Conservation (phyloP, 2,329 filamentous ascomycete species). For the Drechslera avenae region DNA sequence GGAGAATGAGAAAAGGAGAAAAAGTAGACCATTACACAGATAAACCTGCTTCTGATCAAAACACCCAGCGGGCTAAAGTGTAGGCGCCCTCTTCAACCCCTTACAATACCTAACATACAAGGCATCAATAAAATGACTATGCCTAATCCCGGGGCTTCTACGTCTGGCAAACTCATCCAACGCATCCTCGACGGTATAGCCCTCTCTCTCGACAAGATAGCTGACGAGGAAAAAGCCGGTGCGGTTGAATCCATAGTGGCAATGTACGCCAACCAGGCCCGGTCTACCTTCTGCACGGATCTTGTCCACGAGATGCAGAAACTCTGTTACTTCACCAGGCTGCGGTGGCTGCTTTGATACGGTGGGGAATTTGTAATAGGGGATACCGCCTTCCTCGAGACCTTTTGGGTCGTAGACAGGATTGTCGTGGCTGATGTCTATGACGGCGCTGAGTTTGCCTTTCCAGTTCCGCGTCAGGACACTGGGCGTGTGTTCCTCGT, state of each 20-base stretch:
- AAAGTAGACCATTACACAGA: slow-evolving; percentile 6
- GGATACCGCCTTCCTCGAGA: slow-evolving; percentile 52
- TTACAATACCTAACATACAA: slow-evolving; percentile 77
- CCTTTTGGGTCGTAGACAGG: slow-evolving; percentile 81
- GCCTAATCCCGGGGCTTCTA: slow-evolving; percentile 82
- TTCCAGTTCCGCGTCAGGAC: slow-evolving; percentile 73
- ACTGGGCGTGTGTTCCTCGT: slow-evolving; percentile 77
- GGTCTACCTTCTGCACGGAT: slow-evolving; percentile 42
- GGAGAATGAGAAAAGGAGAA: background rate
- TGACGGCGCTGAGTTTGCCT: slow-evolving; percentile 70
- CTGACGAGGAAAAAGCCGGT: slow-evolving; percentile 90
- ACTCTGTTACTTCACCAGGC: slow-evolving; percentile 63
- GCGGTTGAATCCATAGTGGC: slow-evolving; percentile 94
- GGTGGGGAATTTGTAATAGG: slow-evolving; percentile 81
- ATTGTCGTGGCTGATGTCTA: slow-evolving; percentile 90
- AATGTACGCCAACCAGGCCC: slow-evolving; percentile 77
- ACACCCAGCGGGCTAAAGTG: slow-evolving; percentile 26
- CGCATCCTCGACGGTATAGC: slow-evolving; percentile 73
- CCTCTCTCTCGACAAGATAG: slow-evolving; percentile 84
- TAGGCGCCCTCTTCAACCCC: slow-evolving; percentile 50
- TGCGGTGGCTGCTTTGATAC: slow-evolving; percentile 88
- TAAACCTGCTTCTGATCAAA: background rate
- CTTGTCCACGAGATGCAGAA: slow-evolving; percentile 63
- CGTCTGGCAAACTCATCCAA: slow-evolving; percentile 76
- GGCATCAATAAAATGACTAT: slow-evolving; percentile 85